These are phyloP conservation scores for Rubia tinctorum DNA, from an alignment of 305 asterid species.

Conservation along the genomic window DNA sequence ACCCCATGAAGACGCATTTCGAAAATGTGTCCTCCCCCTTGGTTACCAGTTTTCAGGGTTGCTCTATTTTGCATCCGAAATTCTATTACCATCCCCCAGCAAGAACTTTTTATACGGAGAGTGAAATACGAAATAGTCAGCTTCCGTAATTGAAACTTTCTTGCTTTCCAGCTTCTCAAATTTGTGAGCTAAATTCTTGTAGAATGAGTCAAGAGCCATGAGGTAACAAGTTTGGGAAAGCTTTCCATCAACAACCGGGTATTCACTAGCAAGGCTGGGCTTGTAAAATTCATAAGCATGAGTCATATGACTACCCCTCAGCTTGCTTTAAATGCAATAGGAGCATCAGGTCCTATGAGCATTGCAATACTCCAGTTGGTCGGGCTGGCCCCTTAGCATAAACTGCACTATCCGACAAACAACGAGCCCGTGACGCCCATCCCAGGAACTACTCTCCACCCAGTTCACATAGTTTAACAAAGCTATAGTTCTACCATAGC, in stretches of 20 bases:
- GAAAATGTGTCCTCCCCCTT: too few species aligned
- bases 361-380: constrained; percentile 97
- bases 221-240: constrained; percentile 99
- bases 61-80: too few species aligned
- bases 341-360: constrained; percentile 97
- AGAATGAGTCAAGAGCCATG: constrained; percentile 96
- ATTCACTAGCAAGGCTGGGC: constrained; percentile 98
- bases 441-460: constrained; percentile 99
- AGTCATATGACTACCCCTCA: constrained; percentile 94
- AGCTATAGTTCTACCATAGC: constrained; percentile 99
- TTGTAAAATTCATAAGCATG: constrained; percentile 97
- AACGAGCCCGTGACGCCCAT: constrained; percentile 97
- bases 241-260: constrained; percentile 99
- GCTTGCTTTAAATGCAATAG: constrained; percentile 88
- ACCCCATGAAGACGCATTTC: too few species aligned
- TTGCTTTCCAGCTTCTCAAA: constrained; percentile 81
- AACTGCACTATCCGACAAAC: constrained; percentile 99
- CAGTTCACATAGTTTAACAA: constrained; percentile 90
- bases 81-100: too few species aligned
- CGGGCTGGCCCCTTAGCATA: constrained; percentile 99
- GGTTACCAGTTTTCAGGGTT: too few species aligned
- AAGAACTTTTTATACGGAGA: constrained; percentile 99
- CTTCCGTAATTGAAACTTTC: constrained; percentile 72
- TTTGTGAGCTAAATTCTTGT: constrained; percentile 66
- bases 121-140: constrained; percentile 83